Evolutionary conservation across 306 rosid species (phyloP).

Genomic region (Medicago ruthenica): DNA sequence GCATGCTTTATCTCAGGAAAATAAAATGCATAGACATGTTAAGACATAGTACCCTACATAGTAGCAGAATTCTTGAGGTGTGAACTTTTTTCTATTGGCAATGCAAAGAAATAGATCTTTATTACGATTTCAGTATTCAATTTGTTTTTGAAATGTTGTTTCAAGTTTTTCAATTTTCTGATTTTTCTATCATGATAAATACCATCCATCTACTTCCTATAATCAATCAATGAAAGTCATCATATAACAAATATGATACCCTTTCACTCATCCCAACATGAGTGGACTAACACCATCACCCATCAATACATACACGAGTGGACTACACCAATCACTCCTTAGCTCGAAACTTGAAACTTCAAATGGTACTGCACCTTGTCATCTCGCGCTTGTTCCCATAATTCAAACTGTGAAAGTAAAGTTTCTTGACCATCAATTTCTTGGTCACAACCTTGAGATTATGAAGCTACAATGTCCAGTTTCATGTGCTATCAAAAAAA

Average conservation of each 20-base stretch:
- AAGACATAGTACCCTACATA: not conserved
- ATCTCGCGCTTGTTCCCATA: not conserved
- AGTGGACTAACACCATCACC: constrained; percentile 7
- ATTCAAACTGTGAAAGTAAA: not conserved
- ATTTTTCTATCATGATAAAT: not conserved
- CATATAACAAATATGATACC: not conserved
- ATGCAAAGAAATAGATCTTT: constrained; percentile 23
- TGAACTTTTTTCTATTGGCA: constrained; percentile 5
- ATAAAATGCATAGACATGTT: not conserved
- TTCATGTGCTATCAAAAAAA: not conserved
- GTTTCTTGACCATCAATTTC: not conserved
- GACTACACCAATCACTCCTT: constrained; percentile 13
- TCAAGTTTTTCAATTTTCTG: constrained; percentile 4
- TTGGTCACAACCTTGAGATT: constrained; percentile 21
- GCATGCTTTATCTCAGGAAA: not conserved
- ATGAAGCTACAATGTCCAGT: constrained; percentile 22
- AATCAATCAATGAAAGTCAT: not conserved
- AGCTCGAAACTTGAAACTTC: constrained; percentile 13
- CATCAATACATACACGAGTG: not conserved
- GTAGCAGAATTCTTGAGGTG: constrained; percentile 28
- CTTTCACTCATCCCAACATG: not conserved
- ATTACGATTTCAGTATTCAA: not conserved
- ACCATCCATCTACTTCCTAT: not conserved
- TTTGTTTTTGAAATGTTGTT: not conserved
- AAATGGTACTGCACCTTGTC: constrained; percentile 9